Evolutionary conservation across 2,329 filamentous ascomycete species (phyloP), one percentile per base, ranked within the genome.

Genomic region (Arachnopeziza araneosa): DNA sequence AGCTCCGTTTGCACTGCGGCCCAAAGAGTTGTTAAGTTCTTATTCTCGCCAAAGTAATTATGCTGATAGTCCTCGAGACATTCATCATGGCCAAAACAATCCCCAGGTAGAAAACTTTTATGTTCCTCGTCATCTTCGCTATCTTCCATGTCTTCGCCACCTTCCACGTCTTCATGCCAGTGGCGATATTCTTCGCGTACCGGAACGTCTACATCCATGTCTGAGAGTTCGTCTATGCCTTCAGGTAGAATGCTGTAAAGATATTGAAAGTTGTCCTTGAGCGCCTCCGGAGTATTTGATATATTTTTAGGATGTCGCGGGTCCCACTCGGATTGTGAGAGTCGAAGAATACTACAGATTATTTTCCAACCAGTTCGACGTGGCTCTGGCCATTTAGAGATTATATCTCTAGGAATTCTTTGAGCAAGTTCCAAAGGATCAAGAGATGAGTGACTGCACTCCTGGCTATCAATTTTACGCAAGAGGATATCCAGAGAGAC

Each of bases 1-100:
- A 76, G 52, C 52, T 77, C 75, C 10, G 73, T 72, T 58, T 76
- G 72, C 2, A 75, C 65, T 0, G 70, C 64, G 10, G 74, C 75
- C 73, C 73, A 76, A 9, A 76, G 55, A 53, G 63, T 24, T 21
- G 60, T 63, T 30, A 67, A 36, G 22, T 30, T 55, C 24, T 63
- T 62, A 55, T 50, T 63, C 24, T 49, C 32, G 24, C 63, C 57
- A 30, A 51, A 66, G 56, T 60, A 62, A 32, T 61, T 63, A 3
- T 24, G 23, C 23, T n/a, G 10, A 22, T 53, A 21, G 8, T 14
- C 1, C 17, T 57, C 26, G 2, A 30, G 1, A 32, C 17, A 48
- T 44, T 7, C 12, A 44, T 6, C 6, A 44, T 44, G 36, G 17
- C 17, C 36, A 19, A 12, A 12, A 12, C 36, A 44, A 19, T 44